Evolutionary conservation across 805 yeast species (phyloP).

Genomic region (Suhomyces sp.): DNA sequence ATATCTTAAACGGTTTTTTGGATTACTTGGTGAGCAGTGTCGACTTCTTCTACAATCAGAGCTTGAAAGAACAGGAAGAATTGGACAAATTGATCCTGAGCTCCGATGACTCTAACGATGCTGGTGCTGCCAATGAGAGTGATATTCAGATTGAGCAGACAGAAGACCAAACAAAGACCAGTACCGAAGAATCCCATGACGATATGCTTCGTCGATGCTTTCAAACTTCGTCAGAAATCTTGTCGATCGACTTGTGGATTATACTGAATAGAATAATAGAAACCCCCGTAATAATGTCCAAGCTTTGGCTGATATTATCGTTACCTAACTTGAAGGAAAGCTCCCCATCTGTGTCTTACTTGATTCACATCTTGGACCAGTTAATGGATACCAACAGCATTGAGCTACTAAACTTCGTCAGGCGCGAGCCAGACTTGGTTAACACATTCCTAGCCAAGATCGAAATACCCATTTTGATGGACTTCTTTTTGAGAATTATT

Average conservation of each 20-base stretch:
- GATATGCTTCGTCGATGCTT: conserved; percentile 36
- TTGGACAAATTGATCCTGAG: conserved; percentile 14
- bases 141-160: conserved; percentile 1
- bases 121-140: background rate
- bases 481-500: conserved; percentile 80
- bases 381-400: conserved; percentile 60
- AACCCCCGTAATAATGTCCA: conserved; percentile 37
- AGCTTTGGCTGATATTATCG: conserved; percentile 39
- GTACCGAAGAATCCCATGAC: conserved; percentile 25
- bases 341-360: conserved; percentile 38
- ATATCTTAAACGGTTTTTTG: conserved; percentile 64
- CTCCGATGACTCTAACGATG: conserved; percentile 6
- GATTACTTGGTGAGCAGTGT: conserved; percentile 58
- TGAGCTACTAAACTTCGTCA: conserved; percentile 69
- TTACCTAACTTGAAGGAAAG: conserved; percentile 32
- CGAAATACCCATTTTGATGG: conserved; percentile 93
- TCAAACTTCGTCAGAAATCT: conserved; percentile 39
- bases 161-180: conserved; percentile 10
- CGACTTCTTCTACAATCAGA: conserved; percentile 37
- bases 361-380: conserved; percentile 74
- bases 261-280: conserved; percentile 42
- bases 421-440: conserved; percentile 67
- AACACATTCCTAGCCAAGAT: conserved; percentile 80
- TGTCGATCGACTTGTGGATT: conserved; percentile 42
- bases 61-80: conserved; percentile 21